Conservation (phyloP, 2,329 filamentous ascomycete species). For the Colletotrichum sp. region DNA sequence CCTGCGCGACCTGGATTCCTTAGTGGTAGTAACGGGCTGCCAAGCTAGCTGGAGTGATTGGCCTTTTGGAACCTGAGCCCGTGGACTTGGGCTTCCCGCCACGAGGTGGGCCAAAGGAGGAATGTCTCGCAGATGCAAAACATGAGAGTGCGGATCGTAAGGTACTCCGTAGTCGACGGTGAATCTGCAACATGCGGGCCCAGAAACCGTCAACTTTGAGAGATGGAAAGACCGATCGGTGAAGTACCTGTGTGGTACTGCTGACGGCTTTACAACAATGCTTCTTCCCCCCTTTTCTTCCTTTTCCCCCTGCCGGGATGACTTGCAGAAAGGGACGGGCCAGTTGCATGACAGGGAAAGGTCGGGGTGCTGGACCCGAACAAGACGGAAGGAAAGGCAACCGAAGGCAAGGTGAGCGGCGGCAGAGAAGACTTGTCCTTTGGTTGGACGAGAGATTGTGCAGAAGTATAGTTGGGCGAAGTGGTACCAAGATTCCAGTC, state of each 20-base stretch:
- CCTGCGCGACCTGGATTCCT: not conserved
- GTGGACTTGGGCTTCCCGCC: not conserved
- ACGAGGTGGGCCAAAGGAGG: not conserved
- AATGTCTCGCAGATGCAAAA: conserved; percentile 11
- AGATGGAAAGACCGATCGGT: not conserved
- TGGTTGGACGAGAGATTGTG: not conserved
- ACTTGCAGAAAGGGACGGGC: conserved; percentile 8
- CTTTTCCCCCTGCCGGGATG: not conserved
- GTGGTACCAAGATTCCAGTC: conserved; percentile 3
- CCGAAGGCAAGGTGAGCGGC: not conserved
- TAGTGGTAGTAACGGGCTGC: not conserved
- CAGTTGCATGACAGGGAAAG: not conserved
- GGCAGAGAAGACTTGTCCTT: not conserved
- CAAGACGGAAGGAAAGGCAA: not conserved
- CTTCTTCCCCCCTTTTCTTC: not conserved
- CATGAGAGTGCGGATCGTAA: not conserved
- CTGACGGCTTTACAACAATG: not conserved
- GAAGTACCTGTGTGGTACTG: not conserved
- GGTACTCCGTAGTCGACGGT: not conserved
- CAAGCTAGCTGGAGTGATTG: not conserved
- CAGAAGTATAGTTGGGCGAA: not conserved
- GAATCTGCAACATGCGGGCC: conserved; percentile 13
- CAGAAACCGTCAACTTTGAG: not conserved
- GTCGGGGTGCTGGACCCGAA: not conserved
- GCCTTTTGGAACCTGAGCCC: not conserved